phyloP scores from a whole-genome alignment of 176 grass and related monocot species.

The Secale cereale region DNA sequence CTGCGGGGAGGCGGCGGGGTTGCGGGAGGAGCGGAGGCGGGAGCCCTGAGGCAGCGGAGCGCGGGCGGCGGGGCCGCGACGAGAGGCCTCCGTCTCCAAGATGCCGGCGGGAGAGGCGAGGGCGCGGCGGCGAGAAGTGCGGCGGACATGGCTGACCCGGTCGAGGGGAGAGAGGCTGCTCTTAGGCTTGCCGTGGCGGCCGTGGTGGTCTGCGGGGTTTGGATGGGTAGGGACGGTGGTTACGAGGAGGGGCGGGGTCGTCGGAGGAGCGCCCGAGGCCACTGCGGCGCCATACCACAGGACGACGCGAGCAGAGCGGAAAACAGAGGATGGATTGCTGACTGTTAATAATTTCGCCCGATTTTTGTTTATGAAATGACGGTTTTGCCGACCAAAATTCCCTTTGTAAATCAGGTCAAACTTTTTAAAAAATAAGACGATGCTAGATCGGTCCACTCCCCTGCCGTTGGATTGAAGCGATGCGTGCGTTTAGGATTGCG shows the following conservation, averaged over 20 bases:
- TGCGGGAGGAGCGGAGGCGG: background rate
- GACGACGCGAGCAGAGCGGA: too few relatives aligned
- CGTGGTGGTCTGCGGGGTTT: background rate
- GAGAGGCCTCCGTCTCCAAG: background rate
- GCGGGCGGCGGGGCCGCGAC: background rate
- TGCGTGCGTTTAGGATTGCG: too few relatives aligned
- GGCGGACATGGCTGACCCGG: conserved; percentile 13
- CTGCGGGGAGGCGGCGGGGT: background rate
- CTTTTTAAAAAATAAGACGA: too few relatives aligned
- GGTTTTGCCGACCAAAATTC: too few relatives aligned
- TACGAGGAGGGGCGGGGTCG: background rate
- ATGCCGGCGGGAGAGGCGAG: background rate
- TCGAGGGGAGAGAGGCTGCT: background rate
- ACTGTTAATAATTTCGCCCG: too few relatives aligned
- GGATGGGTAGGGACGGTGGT: conserved; percentile 1
- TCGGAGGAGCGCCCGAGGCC: conserved; percentile 13
- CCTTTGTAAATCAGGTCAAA: too few relatives aligned
- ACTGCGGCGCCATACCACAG: background rate
- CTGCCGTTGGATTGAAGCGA: too few relatives aligned
- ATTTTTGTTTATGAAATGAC: too few relatives aligned
- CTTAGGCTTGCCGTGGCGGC: background rate
- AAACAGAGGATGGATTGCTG: too few relatives aligned
- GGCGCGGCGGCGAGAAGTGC: background rate
- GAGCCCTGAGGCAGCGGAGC: background rate
- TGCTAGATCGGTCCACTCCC: too few relatives aligned